Evolutionary conservation across 2,329 filamentous ascomycete genomes (phyloP).

Genomic region (Diplodia seriata): DNA sequence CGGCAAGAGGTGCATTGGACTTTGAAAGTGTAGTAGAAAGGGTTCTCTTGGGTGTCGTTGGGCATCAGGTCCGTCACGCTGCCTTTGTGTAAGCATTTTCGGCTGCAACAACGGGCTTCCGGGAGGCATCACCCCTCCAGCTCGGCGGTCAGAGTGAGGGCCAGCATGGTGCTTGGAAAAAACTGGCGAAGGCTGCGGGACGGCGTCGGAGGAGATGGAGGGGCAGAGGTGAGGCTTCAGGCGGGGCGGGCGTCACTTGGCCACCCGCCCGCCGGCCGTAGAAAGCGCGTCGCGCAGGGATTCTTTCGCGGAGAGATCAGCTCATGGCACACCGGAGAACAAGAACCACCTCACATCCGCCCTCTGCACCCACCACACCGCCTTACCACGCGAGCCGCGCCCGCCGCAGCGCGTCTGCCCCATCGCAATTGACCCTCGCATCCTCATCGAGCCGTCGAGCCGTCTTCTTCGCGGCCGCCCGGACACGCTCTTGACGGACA

Average conservation of each 20-base stretch:
- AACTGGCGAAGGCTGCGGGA: not conserved
- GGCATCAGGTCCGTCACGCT: conserved; percentile 92
- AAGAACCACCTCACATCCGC: not conserved
- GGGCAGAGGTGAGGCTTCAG: conserved; percentile 14
- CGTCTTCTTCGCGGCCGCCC: not conserved
- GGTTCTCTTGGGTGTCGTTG: conserved; percentile 77
- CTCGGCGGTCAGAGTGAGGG: conserved; percentile 49
- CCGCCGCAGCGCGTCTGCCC: conserved; percentile 5
- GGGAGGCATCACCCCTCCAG: conserved; percentile 43
- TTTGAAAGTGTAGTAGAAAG: conserved; percentile 97
- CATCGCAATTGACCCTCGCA: conserved; percentile 2
- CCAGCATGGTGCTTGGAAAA: conserved; percentile 42
- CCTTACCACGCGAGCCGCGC: not conserved
- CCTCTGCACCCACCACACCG: not conserved
- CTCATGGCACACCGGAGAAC: conserved; percentile 5
- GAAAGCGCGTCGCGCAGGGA: conserved; percentile 15
- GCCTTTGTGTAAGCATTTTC: conserved; percentile 24
- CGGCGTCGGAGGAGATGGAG: conserved; percentile 1
- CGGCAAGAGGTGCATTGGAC: conserved; percentile 98
- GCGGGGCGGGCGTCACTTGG: conserved; percentile 13
- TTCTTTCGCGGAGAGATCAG: conserved; percentile 19
- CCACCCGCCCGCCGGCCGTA: not conserved
- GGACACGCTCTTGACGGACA: not conserved
- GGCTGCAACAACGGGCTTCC: not conserved
- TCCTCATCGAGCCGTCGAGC: too few species aligned